phyloP scores from a whole-genome alignment of 1,139 yeast species.

The Debaryomyces fabryi region DNA sequence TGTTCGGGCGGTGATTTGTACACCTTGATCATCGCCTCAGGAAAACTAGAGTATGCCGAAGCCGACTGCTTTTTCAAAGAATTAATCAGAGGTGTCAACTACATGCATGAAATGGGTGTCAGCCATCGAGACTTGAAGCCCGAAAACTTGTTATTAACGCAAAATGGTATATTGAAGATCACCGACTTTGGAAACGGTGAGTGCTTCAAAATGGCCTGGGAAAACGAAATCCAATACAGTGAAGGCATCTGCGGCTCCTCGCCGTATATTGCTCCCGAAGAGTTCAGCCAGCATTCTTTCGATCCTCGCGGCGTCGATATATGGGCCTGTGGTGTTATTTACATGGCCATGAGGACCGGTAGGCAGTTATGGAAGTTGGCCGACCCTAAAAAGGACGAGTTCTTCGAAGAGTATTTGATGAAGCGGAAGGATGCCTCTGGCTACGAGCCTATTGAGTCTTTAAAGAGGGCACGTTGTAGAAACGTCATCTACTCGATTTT shows the following conservation, averaged over 20 bases:
- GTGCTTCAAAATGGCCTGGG: constrained; percentile 98
- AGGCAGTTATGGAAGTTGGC: constrained; percentile 92
- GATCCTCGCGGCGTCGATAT: constrained; percentile 93
- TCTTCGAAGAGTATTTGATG: constrained; percentile 68
- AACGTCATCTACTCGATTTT: constrained; percentile 89
- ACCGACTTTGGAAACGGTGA: constrained; percentile 97
- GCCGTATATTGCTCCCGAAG: constrained; percentile 97
- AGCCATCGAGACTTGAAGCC: constrained; percentile 96
- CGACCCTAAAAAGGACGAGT: constrained; percentile 72
- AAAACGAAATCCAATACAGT: constrained; percentile 76
- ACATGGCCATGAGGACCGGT: constrained; percentile 98
- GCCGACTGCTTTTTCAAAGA: constrained; percentile 97
- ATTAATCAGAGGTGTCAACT: constrained; percentile 83
- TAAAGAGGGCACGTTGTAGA: constrained; percentile 83
- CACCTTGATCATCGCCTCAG: constrained; percentile 80
- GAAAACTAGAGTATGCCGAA: constrained; percentile 80
- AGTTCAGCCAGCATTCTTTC: constrained; percentile 70
- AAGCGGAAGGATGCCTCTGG: constrained; percentile 83
- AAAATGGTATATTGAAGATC: constrained; percentile 78
- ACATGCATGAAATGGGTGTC: constrained; percentile 98
- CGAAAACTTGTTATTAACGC: constrained; percentile 81
- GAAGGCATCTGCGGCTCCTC: constrained; percentile 87
- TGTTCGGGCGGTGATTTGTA: constrained; percentile 95
- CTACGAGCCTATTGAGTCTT: constrained; percentile 83
- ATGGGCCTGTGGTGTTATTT: constrained; percentile 96